Evolutionary conservation across 768 basidiomycete species (phyloP).

Genomic region (Naganishia kalamii): DNA sequence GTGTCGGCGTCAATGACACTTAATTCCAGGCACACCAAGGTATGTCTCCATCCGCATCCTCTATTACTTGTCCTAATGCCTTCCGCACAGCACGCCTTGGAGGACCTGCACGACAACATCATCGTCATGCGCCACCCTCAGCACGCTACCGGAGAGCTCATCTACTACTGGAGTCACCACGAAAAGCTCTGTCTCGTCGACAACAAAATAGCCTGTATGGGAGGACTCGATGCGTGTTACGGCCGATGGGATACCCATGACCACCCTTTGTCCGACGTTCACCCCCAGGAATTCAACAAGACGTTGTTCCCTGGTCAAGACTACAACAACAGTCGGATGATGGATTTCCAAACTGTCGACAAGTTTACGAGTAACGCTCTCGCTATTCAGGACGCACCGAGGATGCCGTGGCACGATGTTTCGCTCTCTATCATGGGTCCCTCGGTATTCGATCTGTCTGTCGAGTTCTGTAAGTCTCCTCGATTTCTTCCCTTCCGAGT

Average conservation of each 20-base stretch:
- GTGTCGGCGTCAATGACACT: conserved; percentile 84
- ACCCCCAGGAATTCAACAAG: conserved; percentile 72
- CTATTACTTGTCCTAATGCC: conserved; percentile 7
- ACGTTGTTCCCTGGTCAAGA: conserved; percentile 90
- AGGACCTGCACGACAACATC: conserved; percentile 79
- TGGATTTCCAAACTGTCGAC: conserved; percentile 58
- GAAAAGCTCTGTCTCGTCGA: conserved; percentile 45
- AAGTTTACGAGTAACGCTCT: conserved; percentile 48
- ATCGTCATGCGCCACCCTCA: conserved; percentile 54
- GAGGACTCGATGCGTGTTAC: conserved; percentile 92
- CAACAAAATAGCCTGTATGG: conserved; percentile 54
- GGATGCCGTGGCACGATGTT: conserved; percentile 95
- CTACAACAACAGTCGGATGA: conserved; percentile 63
- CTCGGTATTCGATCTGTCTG: conserved; percentile 79
- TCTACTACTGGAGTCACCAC: conserved; percentile 31
- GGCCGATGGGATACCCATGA: conserved; percentile 93
- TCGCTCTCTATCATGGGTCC: conserved; percentile 54
- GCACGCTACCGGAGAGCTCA: conserved; percentile 20
- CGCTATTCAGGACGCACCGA: conserved; percentile 42
- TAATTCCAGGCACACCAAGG: conserved; percentile 61
- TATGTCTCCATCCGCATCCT: background rate
- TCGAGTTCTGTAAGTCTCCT: conserved; percentile 69
- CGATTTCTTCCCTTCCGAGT: no score
- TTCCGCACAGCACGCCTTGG: conserved; percentile 59
- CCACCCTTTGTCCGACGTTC: conserved; percentile 77